Evolutionary conservation across 2,329 filamentous ascomycete species (phyloP), one percentile per base, ranked within the genome.

Genomic region (Emydomyces testavorans): DNA sequence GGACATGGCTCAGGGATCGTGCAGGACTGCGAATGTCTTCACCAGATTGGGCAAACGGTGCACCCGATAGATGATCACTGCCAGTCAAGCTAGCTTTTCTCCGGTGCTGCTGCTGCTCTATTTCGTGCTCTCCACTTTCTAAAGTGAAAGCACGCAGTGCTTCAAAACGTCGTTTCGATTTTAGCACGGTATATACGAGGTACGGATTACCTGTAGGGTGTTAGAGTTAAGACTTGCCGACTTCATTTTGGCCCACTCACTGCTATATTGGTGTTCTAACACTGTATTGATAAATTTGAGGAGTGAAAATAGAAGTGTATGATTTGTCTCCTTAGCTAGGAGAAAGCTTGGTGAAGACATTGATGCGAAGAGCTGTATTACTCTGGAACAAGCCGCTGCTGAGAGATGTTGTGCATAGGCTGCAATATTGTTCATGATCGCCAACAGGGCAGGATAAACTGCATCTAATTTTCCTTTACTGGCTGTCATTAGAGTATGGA

Each of bases 271-370:
- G 62, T 95, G 85, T 65, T 96, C 92, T 31, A 96, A 72, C 36
- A 94, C 83, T 1, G 86, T 79, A 61, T 92, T 94, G 60, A 96
- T 80, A 0, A 87, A 89, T 60, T 95, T 87, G 7, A 98, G 72
- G 21, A 96, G 68, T 0, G 88, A 89, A 41, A 80, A 77, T 5
- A 98, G 72, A 3, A 96, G 76, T 26, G 73, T 71, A 61, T 96
- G 85, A 55, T 98, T 98, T 31, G 78, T 84, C 50, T 98, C 92
- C 57, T 94, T 96, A 6, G 86, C 87, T 15, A 96, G 72, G 7
- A 98, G 70, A 62, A 96, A 98, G 26, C 85, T 87, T 0, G 92
- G 90, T 0, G 88, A 85, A 6, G 90, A 93, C 85, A 96, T 94
- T 28, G 85, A 92, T 3, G 80, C 79, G 62, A 93, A 94, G 0